phyloP scores from a whole-genome alignment of 2,329 filamentous ascomycete genomes.

The Clathrospora elynae region DNA sequence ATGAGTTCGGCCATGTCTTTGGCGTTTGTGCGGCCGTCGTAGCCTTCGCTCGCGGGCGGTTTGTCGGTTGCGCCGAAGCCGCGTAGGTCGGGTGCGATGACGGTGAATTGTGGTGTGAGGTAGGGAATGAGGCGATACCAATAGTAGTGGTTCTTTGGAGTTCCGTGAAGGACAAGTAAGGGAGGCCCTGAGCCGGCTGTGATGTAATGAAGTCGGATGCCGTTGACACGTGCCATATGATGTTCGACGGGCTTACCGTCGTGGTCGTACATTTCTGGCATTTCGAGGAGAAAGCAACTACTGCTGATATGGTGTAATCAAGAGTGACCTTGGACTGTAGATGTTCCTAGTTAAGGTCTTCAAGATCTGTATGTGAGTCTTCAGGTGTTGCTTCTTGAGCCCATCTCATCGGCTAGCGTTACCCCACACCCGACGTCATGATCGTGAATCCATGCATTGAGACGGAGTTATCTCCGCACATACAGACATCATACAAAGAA shows the following conservation, averaged over 20 bases:
- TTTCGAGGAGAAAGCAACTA: not conserved
- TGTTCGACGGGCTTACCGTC: conserved; percentile 20
- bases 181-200: conserved; percentile 26
- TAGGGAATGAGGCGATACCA: conserved; percentile 47
- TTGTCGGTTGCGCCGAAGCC: conserved; percentile 51
- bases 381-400: no score
- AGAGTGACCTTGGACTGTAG: no score
- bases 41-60: conserved; percentile 44
- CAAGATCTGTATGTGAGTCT: no score
- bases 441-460: no score
- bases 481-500: no score
- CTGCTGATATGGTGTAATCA: not conserved
- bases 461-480: no score
- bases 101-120: conserved; percentile 44
- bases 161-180: conserved; percentile 30
- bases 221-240: conserved; percentile 28
- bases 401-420: no score
- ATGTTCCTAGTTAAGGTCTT: no score
- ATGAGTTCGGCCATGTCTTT: conserved; percentile 46
- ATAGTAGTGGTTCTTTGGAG: conserved; percentile 37
- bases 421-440: no score
- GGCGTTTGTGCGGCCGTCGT: conserved; percentile 46
- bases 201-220: conserved; percentile 30
- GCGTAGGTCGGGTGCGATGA: conserved; percentile 47
- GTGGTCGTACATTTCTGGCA: conserved; percentile 30